phyloP scores from a whole-genome alignment of 768 basidiomycete genomes.

The Boletus eberwhitei region DNA sequence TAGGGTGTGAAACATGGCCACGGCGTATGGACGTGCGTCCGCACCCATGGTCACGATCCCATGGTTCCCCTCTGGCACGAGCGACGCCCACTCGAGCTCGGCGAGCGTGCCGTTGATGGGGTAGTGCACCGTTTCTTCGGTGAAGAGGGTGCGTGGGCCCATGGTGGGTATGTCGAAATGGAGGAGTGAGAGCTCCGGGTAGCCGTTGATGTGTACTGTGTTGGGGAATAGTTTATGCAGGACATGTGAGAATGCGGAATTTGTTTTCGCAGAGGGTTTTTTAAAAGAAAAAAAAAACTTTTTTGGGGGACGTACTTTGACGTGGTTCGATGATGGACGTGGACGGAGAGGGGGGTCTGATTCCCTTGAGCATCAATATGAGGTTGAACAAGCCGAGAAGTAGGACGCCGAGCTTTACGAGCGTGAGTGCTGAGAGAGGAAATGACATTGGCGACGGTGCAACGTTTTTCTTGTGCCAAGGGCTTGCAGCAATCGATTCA shows the following conservation, averaged over 20 bases:
- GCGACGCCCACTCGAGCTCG: constrained; percentile 24
- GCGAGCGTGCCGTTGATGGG: constrained; percentile 21
- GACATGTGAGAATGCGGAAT: background rate
- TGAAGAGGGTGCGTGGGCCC: constrained; percentile 10
- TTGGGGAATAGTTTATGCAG: too few species aligned
- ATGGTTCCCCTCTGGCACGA: constrained; percentile 19
- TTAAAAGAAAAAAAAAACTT: too few species aligned
- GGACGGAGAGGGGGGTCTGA: background rate
- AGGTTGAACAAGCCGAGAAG: constrained; percentile 22
- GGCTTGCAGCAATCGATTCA: background rate
- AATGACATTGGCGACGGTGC: background rate
- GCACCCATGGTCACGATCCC: constrained; percentile 18
- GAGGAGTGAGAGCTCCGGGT: constrained; percentile 10
- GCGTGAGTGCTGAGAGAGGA: constrained; percentile 9
- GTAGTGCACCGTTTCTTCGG: constrained; percentile 26
- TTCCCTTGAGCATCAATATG: constrained; percentile 2
- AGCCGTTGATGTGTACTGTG: constrained; percentile 12
- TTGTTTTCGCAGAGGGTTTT: background rate
- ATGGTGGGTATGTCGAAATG: constrained; percentile 13
- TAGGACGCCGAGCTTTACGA: constrained; percentile 20
- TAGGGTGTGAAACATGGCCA: constrained; percentile 40
- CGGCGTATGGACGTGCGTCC: constrained; percentile 29
- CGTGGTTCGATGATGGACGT: constrained; percentile 4
- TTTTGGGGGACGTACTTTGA: constrained; percentile 8
- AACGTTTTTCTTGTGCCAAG: background rate